Conservation (phyloP, 2,329 filamentous ascomycete species). For the Penicillium sp. region DNA sequence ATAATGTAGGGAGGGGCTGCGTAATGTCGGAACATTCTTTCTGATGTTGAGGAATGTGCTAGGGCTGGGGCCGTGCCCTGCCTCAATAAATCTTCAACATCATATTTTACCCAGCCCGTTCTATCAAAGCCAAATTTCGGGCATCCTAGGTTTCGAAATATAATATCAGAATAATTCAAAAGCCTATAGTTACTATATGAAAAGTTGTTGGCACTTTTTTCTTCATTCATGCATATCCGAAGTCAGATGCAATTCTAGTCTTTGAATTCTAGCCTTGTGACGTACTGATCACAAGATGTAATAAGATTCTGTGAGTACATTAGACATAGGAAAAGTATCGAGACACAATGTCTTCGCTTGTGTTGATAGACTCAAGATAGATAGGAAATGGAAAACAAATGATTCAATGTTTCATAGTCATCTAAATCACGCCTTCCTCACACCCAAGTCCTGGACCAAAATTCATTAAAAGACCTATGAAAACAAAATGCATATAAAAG, state of each 20-base stretch:
- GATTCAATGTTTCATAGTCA: not conserved
- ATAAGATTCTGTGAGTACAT: not conserved
- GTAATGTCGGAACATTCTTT: not conserved
- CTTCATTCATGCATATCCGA: not conserved
- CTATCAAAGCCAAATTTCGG: not conserved
- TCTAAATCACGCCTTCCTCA: slow-evolving; percentile 5
- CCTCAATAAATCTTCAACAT: not conserved
- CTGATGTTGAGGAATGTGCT: not conserved
- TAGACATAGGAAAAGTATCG: not conserved
- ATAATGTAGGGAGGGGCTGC: not conserved
- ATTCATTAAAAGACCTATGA: slow-evolving; percentile 23
- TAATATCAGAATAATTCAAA: not conserved
- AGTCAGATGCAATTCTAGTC: not conserved
- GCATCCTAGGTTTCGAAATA: not conserved
- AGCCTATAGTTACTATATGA: not conserved
- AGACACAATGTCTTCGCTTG: not conserved
- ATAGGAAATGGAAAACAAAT: not conserved
- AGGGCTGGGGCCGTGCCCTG: not conserved
- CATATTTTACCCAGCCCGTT: not conserved
- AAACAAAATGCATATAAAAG: slow-evolving; percentile 11
- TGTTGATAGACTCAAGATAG: not conserved
- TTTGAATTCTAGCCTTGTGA: slow-evolving; percentile 5
- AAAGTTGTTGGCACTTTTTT: not conserved
- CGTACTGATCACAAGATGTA: not conserved
- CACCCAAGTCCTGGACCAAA: slow-evolving; percentile 9